Base-by-base conservation (phyloP, 78 protist species). In the Dictyostelium brefeldianum region DNA sequence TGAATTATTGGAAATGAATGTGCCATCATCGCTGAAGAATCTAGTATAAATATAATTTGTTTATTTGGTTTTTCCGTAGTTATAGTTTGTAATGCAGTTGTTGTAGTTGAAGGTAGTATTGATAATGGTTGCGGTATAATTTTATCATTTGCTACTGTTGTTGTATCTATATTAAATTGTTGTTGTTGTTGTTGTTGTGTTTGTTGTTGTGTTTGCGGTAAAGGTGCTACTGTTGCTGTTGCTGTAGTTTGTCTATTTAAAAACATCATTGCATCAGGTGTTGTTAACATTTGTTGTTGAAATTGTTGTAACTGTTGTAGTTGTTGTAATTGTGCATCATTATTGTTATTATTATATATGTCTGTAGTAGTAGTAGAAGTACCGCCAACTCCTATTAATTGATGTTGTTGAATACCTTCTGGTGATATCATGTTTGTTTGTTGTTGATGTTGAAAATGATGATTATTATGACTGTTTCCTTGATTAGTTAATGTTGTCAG, bases 1-100 rank as follows among this genome's bases (percentile, higher is more conserved):
- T 74, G 77, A n/a, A 75, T 18, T 25, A 5, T 22, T 12, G 20
- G 29, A 47, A 84, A 84, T 17, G 22, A 84, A 5, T 53, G 83
- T 17, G 74, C 43, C 92, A 84, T 84, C 82, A 84, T 71, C 12
- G 92, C 92, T 11, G 92, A 74, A 15, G 92, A 74, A 18, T 84
- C 92, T 27, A 84, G 18, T 27, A 84, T 84, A 29, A 84, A 84
- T 56, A 84, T 84, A 31, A 84, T 54, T 74, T 74, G 92, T 84
- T 75, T 84, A 31, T 25, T 25, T 67, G 75, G 75, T 67, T 67
- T 25, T 67, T 67, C 41, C 73, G 57, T 59, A n/a, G 12, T 17
- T 29, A 36, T 5, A 43, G 47, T 41, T 27, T 41, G 22, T 73
- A 31, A 18, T 27, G n/a, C 20, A 41, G 80, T 74, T 20, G 1